Evolutionary conservation across 805 yeast species (phyloP).

Genomic region (Candida chauliodis): DNA sequence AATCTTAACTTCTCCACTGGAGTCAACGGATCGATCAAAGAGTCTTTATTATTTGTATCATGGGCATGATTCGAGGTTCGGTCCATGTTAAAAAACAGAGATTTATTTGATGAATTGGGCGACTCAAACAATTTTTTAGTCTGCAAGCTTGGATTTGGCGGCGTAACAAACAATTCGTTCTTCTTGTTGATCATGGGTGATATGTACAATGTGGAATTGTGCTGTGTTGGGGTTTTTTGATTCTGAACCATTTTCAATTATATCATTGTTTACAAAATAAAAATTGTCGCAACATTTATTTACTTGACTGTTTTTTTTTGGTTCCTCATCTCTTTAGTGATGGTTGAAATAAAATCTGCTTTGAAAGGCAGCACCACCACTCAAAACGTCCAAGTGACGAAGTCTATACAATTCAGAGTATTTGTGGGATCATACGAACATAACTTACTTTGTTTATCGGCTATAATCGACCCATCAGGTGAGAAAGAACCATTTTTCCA

Average conservation of each 20-base stretch:
- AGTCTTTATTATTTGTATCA: background rate
- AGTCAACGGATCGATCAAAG: constrained; percentile 46
- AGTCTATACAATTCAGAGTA: constrained; percentile 57
- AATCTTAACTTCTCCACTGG: constrained; percentile 82
- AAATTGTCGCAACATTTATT: too few species aligned
- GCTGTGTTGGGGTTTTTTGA: constrained; percentile 48
- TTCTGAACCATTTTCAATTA: constrained; percentile 17
- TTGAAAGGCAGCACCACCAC: constrained; percentile 8
- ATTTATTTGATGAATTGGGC: constrained; percentile 31
- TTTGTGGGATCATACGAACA: constrained; percentile 97
- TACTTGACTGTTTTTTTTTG: constrained; percentile 1
- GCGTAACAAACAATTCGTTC: constrained; percentile 42
- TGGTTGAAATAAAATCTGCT: constrained; percentile 8
- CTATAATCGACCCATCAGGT: constrained; percentile 47
- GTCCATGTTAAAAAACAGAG: constrained; percentile 34
- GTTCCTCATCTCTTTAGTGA: background rate
- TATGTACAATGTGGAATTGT: constrained; percentile 68
- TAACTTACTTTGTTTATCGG: constrained; percentile 77
- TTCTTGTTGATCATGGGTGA: constrained; percentile 58
- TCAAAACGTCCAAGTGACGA: background rate
- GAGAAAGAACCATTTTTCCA: constrained; percentile 64
- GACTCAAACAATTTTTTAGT: constrained; percentile 37
- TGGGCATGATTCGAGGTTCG: constrained; percentile 9
- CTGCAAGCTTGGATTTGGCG: constrained; percentile 37
- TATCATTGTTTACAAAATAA: background rate